Conservation (phyloP, 192 early-diverging fungal genomes). For the Paraglomus brasilianum region DNA sequence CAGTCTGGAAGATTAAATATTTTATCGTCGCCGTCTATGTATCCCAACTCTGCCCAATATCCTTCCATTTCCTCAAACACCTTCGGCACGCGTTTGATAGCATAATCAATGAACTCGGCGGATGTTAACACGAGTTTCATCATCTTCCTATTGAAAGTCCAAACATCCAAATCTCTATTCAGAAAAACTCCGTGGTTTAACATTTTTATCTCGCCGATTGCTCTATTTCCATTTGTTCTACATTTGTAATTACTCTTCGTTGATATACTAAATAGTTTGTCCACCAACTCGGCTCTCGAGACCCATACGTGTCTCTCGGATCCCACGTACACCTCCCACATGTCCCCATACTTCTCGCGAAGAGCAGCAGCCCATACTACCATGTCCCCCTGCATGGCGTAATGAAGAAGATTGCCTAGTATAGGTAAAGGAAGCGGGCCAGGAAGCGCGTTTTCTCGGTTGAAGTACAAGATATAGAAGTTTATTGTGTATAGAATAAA, state of each 20-base stretch:
- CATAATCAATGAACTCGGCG: slow-evolving; percentile 10
- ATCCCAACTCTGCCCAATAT: slow-evolving; percentile 4
- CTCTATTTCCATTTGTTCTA: neutral
- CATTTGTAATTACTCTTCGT: slow-evolving; percentile 20
- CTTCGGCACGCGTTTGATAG: neutral
- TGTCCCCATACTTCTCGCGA: slow-evolving; percentile 22
- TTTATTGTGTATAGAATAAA: neutral
- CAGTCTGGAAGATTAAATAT: slow-evolving; percentile 24
- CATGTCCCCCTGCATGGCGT: neutral
- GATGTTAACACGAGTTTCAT: slow-evolving; percentile 13
- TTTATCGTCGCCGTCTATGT: too few relatives aligned
- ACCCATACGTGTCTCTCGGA: slow-evolving; percentile 19
- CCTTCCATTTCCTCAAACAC: slow-evolving; percentile 25
- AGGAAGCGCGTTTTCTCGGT: neutral
- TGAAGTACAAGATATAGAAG: neutral
- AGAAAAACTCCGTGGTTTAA: slow-evolving; percentile 1
- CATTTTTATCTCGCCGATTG: slow-evolving; percentile 15
- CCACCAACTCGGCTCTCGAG: slow-evolving; percentile 1
- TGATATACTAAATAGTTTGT: slow-evolving; percentile 23
- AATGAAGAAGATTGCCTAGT: slow-evolving; percentile 3
- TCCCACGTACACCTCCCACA: slow-evolving; percentile 29
- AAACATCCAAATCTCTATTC: slow-evolving; percentile 16
- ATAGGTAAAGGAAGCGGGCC: slow-evolving; percentile 21
- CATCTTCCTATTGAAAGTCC: slow-evolving; percentile 22
- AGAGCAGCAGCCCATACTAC: neutral